These are phyloP conservation scores for Hevea brasiliensis DNA, from an alignment of 345 rosid genomes.

Conservation along the genomic window DNA sequence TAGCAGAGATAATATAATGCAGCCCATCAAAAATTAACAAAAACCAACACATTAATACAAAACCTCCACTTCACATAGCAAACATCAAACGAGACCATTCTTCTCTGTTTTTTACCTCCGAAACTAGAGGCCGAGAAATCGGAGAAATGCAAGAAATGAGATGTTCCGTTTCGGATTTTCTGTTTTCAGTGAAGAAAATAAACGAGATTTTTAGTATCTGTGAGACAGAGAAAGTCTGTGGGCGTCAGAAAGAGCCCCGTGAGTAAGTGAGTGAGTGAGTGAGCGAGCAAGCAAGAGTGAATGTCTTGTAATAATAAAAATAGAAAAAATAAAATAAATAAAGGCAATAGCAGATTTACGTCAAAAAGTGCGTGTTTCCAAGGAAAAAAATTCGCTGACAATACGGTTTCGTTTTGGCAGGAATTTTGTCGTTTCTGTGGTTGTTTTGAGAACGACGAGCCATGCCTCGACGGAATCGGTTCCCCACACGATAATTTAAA, in stretches of 20 bases:
- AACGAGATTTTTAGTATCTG: conserved; percentile 1
- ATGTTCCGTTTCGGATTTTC: not conserved
- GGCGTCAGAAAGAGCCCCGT: not conserved
- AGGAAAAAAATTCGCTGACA: not conserved
- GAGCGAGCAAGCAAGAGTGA: not conserved
- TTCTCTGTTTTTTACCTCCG: not conserved
- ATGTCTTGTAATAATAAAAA: conserved; percentile 6
- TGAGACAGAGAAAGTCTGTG: not conserved
- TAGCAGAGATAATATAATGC: conserved; percentile 37
- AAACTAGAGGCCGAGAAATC: not conserved
- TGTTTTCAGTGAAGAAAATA: not conserved
- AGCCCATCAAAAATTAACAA: conserved; percentile 19
- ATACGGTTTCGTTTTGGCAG: conserved; percentile 21
- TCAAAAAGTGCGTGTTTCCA: no score
- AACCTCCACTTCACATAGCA: not conserved
- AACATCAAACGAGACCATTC: not conserved
- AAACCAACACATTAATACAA: not conserved
- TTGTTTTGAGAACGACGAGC: conserved; percentile 13
- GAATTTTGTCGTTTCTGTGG: conserved; percentile 12
- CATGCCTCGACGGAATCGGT: conserved; percentile 17
- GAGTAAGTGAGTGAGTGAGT: not conserved
- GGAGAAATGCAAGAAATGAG: conserved; percentile 15
- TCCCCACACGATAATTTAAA: not conserved
- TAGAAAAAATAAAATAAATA: not conserved
- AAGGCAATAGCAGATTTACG: no score